phyloP scores from a whole-genome alignment of 108 stramenopile species.

The Nitzschia palea region DNA sequence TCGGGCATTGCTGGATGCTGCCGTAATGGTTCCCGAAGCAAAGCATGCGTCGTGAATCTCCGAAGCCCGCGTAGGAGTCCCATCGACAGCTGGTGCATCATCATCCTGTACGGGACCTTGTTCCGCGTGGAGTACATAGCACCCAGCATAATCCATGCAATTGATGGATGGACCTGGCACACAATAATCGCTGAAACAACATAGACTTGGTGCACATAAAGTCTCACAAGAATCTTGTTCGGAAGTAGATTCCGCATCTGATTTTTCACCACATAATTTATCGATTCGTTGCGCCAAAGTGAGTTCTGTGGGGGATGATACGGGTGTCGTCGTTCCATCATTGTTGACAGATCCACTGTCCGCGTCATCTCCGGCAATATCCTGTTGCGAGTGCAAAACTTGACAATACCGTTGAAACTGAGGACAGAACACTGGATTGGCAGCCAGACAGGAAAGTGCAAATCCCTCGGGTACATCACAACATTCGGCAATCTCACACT shows the following conservation, averaged over 20 bases:
- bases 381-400: background rate
- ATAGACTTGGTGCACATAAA: slow-evolving; percentile 13
- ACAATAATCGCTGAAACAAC: slow-evolving; percentile 24
- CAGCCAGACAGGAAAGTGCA: slow-evolving; percentile 26
- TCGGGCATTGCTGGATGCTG: background rate
- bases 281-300: slow-evolving; percentile 12
- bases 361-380: background rate
- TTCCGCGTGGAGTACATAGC: slow-evolving; percentile 18
- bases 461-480: slow-evolving; percentile 19
- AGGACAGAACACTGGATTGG: slow-evolving; percentile 21
- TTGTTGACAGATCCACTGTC: background rate
- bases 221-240: background rate
- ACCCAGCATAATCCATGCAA: slow-evolving; percentile 24
- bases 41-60: slow-evolving; percentile 11
- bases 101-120: background rate
- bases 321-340: background rate
- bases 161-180: background rate
- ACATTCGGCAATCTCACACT: slow-evolving; percentile 35
- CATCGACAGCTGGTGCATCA: background rate
- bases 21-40: background rate
- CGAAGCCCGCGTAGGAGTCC: background rate
- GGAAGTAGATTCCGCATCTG: background rate
- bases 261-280: background rate
- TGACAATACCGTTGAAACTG: slow-evolving; percentile 24
- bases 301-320: background rate